Percentiles rank a stretch among this genome's conserved stretches.
phyloP scores from a whole-genome alignment of 352 stramenopile genomes.

The Aphanomyces invadans region DNA sequence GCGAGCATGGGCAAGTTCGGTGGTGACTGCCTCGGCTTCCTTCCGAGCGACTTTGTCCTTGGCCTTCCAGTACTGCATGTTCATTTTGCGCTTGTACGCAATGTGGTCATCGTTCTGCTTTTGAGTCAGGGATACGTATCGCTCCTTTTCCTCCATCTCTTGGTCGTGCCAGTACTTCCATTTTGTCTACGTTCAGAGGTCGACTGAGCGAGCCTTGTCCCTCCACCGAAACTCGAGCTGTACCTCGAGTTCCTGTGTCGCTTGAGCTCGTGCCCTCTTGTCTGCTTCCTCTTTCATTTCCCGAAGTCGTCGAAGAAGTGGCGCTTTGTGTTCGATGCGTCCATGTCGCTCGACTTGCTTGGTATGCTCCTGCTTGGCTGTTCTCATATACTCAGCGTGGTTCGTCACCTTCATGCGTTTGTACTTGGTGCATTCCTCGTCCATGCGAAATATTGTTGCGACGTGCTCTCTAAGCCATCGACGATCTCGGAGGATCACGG shows the following conservation, averaged over 20 bases:
- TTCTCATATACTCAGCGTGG: conserved; percentile 34
- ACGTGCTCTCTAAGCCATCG: conserved; percentile 59
- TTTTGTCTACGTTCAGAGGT: conserved; percentile 4
- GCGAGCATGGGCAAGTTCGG: background rate
- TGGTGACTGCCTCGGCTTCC: conserved; percentile 32
- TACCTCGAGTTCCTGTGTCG: conserved; percentile 40
- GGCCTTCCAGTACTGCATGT: conserved; percentile 63
- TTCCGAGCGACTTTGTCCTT: conserved; percentile 42
- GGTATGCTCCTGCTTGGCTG: conserved; percentile 32
- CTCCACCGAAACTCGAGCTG: background rate
- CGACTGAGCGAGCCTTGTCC: no score
- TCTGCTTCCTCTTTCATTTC: conserved; percentile 52
- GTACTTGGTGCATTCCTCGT: conserved; percentile 53
- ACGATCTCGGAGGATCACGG: conserved; percentile 43
- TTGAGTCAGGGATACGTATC: conserved; percentile 23
- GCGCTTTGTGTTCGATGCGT: conserved; percentile 47
- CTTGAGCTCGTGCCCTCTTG: conserved; percentile 28
- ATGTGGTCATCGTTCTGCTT: conserved; percentile 29
- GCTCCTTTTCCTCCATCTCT: conserved; percentile 35
- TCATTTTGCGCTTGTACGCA: conserved; percentile 39
- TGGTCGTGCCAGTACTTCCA: conserved; percentile 33
- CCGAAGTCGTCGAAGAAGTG: conserved; percentile 39
- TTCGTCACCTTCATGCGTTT: conserved; percentile 36
- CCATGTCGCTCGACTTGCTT: conserved; percentile 50
- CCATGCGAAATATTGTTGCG: conserved; percentile 47